These are phyloP conservation scores for Scedosporium dehoogii DNA, from an alignment of 2,329 filamentous ascomycete genomes.

Conservation along the genomic window DNA sequence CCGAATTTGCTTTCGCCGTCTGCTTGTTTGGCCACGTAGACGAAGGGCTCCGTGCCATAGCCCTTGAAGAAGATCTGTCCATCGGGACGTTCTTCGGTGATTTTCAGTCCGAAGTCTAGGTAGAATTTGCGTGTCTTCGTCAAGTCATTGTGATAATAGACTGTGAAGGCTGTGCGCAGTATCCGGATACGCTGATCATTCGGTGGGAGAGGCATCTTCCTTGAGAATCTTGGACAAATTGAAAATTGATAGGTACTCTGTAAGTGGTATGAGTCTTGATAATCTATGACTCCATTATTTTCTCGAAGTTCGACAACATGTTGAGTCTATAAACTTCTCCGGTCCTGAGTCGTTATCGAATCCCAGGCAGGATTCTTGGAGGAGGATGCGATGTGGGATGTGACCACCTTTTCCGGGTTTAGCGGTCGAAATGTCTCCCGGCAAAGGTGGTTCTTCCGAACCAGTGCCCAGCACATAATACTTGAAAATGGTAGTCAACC, in stretches of 20 bases:
- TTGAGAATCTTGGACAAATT: background rate
- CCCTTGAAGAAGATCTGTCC: slow-evolving; percentile 9
- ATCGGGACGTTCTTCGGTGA: slow-evolving; percentile 4
- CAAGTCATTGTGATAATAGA: slow-evolving; percentile 12
- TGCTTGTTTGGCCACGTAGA: slow-evolving; percentile 8
- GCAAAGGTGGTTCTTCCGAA: no score
- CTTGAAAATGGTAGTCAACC: no score
- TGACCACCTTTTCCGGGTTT: no score
- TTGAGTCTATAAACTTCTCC: no score
- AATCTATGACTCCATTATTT: no score
- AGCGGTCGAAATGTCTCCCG: no score
- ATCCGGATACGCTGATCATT: slow-evolving; percentile 7
- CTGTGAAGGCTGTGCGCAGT: slow-evolving; percentile 8
- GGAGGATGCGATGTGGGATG: no score
- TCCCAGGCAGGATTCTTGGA: no score
- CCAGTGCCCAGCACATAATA: no score
- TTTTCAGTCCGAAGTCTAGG: slow-evolving; percentile 10
- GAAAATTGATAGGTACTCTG: background rate
- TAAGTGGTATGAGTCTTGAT: background rate
- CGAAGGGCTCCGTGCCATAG: slow-evolving; percentile 9
- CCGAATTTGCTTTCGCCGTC: slow-evolving; percentile 7
- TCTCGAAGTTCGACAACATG: no score
- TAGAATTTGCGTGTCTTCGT: slow-evolving; percentile 6
- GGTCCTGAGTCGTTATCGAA: no score
- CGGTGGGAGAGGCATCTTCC: slow-evolving; percentile 2